Evolutionary conservation across 306 rosid species (phyloP).

Genomic region (Cyclanthera cordifolia): DNA sequence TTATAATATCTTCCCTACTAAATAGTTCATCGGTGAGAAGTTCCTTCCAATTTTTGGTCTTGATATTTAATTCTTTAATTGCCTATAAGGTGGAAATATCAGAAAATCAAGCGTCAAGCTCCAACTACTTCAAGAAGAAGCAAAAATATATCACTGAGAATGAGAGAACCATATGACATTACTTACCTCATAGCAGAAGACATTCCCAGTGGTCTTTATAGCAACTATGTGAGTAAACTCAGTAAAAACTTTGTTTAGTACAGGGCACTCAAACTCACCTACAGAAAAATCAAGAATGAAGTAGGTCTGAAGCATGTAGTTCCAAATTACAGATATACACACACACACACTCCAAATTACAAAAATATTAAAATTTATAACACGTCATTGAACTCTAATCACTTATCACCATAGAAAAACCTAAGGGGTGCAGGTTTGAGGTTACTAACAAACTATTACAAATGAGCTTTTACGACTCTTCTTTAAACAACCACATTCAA

Average conservation of each 20-base stretch:
- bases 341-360: not conserved
- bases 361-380: not conserved
- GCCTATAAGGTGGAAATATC: conserved; percentile 36
- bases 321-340: not conserved
- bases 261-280: conserved; percentile 96
- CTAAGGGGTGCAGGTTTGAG: no score
- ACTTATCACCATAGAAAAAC: no score
- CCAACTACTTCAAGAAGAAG: not conserved
- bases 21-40: conserved; percentile 90
- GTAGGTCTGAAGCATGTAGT: not conserved
- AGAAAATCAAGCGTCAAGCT: not conserved
- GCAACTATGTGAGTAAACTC: conserved; percentile 92
- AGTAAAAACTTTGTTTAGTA: conserved; percentile 87
- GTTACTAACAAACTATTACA: no score
- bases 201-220: conserved; percentile 93
- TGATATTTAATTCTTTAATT: conserved; percentile 79
- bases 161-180: conserved; percentile 2
- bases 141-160: not conserved
- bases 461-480: no score
- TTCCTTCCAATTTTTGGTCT: conserved; percentile 95
- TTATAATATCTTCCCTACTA: conserved; percentile 69
- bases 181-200: conserved; percentile 84
- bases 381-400: not conserved
- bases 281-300: conserved; percentile 15
- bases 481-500: no score